phyloP scores from a whole-genome alignment of 306 rosid genomes.

The Vigna trinervia region DNA sequence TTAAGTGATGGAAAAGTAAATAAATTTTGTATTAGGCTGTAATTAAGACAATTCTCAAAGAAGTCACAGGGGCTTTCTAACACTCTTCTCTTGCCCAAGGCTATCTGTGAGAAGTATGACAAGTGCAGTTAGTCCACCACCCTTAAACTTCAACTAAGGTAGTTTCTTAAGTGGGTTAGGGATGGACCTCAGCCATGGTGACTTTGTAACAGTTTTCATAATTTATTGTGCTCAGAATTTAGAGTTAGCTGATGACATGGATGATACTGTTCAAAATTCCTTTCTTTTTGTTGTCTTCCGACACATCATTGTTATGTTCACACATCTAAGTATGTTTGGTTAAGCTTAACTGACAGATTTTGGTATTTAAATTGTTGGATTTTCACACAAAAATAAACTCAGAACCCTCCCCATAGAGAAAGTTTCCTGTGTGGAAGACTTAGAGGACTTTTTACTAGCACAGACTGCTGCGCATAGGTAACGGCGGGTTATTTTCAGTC shows the following conservation, averaged over 20 bases:
- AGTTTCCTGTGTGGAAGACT: neutral
- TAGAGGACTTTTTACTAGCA: neutral
- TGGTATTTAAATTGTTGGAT: neutral
- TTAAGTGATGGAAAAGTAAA: too few species aligned
- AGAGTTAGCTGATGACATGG: neutral
- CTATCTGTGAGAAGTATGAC: too few species aligned
- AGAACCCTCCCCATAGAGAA: neutral
- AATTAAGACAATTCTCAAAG: too few species aligned
- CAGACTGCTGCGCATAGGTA: conserved; percentile 2
- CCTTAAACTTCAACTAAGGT: too few species aligned
- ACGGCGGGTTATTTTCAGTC: neutral
- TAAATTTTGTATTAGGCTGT: too few species aligned
- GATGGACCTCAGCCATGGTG: too few species aligned
- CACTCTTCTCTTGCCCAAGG: too few species aligned
- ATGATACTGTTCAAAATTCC: neutral
- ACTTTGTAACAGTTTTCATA: neutral
- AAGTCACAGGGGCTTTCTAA: too few species aligned
- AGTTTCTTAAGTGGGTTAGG: too few species aligned
- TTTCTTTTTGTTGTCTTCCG: neutral
- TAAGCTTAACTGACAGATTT: neutral
- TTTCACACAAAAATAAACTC: neutral
- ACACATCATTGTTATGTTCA: neutral
- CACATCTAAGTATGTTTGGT: neutral
- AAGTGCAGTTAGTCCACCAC: too few species aligned
- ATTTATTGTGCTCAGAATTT: neutral